Evolutionary conservation across 164 flowering plant genomes (phyloP).

Genomic region (Brasenia schreberi): DNA sequence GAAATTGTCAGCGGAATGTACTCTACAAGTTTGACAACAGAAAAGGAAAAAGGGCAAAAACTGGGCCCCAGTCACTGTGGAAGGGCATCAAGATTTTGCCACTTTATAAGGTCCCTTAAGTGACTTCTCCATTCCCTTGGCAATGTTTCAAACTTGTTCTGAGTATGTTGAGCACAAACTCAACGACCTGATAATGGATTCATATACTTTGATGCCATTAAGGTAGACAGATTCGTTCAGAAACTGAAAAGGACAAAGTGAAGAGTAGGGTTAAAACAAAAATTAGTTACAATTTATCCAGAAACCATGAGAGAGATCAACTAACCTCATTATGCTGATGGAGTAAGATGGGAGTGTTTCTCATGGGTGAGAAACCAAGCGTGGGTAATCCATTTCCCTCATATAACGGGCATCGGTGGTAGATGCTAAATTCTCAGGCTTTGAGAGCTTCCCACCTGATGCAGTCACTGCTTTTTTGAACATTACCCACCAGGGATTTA

Average conservation of each 20-base stretch:
- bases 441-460: conserved; percentile 74
- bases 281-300: not conserved
- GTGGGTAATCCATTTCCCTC: conserved; percentile 67
- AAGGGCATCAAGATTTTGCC: not conserved
- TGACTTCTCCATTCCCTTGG: not conserved
- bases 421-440: conserved; percentile 86
- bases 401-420: conserved; percentile 86
- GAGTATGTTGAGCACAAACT: conserved; percentile 17
- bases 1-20: too few species aligned
- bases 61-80: too few species aligned
- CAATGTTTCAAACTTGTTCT: not conserved
- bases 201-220: conserved; percentile 70
- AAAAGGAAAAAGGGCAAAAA: too few species aligned
- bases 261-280: not conserved
- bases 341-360: conserved; percentile 75
- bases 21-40: not conserved
- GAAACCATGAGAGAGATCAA: not conserved
- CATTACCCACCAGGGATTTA: conserved; percentile 92
- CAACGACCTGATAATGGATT: conserved; percentile 58
- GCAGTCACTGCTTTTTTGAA: conserved; percentile 54
- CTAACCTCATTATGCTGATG: conserved; percentile 93
- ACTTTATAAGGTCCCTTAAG: not conserved
- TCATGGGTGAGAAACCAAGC: conserved; percentile 93
- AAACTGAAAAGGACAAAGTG: conserved; percentile 31
- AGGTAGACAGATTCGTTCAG: conserved; percentile 53